These are phyloP conservation scores for Boletus patriciae DNA, from an alignment of 768 basidiomycete genomes.

Conservation along the genomic window DNA sequence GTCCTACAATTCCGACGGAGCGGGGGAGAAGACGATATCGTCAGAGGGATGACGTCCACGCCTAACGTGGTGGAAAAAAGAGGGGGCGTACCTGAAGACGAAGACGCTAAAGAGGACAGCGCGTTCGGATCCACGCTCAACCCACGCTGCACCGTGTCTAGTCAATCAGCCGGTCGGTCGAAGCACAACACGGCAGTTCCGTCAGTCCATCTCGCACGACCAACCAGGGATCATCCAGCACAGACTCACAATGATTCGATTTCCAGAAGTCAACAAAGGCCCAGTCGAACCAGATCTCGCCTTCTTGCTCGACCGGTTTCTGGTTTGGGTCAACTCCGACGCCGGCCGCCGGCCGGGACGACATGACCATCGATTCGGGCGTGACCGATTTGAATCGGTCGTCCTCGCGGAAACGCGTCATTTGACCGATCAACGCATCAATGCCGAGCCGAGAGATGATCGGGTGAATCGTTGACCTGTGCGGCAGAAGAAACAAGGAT, in stretches of 20 bases:
- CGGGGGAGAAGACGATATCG: neutral
- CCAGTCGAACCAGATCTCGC: constrained; percentile 98
- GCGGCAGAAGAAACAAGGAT: neutral
- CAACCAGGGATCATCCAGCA: neutral
- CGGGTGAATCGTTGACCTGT: constrained; percentile 82
- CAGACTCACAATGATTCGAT: constrained; percentile 84
- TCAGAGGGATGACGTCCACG: neutral
- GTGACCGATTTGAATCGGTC: constrained; percentile 88
- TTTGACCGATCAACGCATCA: constrained; percentile 83
- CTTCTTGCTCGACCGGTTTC: constrained; percentile 51
- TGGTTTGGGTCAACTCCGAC: neutral
- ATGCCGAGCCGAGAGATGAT: constrained; percentile 89
- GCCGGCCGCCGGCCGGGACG: constrained; percentile 39
- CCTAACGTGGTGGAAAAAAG: neutral
- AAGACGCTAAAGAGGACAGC: constrained; percentile 50
- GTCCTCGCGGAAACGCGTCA: constrained; percentile 87
- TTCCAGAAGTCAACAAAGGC: constrained; percentile 98
- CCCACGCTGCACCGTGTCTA: constrained; percentile 77
- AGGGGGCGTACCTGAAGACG: constrained; percentile 49
- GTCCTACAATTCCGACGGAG: constrained; percentile 39
- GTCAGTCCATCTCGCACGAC: neutral
- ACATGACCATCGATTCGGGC: constrained; percentile 76
- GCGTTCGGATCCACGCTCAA: constrained; percentile 69
- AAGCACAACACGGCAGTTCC: neutral
- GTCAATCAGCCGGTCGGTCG: neutral